Base-by-base conservation (phyloP, 345 rosid genomes). In the Durio zibethinus region DNA sequence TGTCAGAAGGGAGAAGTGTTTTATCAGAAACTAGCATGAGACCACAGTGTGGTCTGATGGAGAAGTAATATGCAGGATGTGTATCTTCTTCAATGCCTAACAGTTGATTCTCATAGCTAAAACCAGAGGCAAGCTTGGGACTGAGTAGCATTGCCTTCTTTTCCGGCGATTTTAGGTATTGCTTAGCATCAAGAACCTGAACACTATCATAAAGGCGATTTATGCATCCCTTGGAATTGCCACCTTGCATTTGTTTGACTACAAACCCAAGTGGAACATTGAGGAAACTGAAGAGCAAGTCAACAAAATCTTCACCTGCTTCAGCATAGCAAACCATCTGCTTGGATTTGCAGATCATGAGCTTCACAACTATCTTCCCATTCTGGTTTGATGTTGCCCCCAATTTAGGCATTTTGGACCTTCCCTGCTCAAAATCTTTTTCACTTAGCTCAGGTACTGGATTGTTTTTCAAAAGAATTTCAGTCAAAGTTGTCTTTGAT, bases 221-320 rank as follows among this genome's bases (percentile, higher is more conserved):
- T 27, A 80, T 48, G 57, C 80, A 48, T 48, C 82, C 80, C 11
- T 52, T 25, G 0, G 52, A 69, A 45, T 1, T 10, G 38, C 16
- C 14, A 4, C 68, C 65, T 2, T 67, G 35, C 69, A 56, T 78
- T 78, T 67, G 14, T 47, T 85, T 75, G 0, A 40, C 7, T 1
- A 66, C 45, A 31, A 64, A 4, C 2, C 83, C 85, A 4, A 80
- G 75, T 4, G 83, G 87, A 53, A 82, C 16, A n/a, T 77, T 72
- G 18, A 85, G 85, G 82, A 82, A 85, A 33, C 82, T 82, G 65
- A 78, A 75, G 20, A 85, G 64, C 4, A 85, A 73, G 73, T 82
- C 66, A 53, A 78, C 78, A 54, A 76, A 80, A 66, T 75, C 83
- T 25, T 78, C 66, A 4, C 54, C 45, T 0, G 36, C 85, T 53